Conservation (phyloP, 164 flowering plant species). For the Vitis labrusca region DNA sequence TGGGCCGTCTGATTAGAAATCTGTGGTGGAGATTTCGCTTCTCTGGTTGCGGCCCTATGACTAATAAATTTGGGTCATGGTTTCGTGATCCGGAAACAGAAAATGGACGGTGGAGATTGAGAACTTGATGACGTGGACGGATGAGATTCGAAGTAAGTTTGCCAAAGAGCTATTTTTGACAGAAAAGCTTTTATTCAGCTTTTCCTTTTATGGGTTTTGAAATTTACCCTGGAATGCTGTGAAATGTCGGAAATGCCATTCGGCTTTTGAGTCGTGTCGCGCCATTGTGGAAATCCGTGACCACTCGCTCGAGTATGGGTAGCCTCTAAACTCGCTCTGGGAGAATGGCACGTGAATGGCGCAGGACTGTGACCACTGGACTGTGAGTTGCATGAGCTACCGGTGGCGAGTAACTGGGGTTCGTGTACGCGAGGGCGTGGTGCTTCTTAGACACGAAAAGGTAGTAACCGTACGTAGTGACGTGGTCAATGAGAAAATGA, state of each 20-base stretch:
- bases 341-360: not conserved
- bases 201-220: not conserved
- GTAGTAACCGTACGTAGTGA: not conserved
- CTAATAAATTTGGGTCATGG: slow-evolving; percentile 11
- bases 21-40: slow-evolving; percentile 11
- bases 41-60: slow-evolving; percentile 8
- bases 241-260: slow-evolving; percentile 14
- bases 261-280: not conserved
- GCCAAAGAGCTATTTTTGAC: not conserved
- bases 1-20: slow-evolving; percentile 21
- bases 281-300: slow-evolving; percentile 5
- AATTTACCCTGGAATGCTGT: not conserved
- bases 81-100: slow-evolving; percentile 23
- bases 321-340: not conserved
- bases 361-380: too few species aligned
- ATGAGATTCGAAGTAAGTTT: slow-evolving; percentile 4
- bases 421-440: too few species aligned
- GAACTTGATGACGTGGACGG: slow-evolving; percentile 13
- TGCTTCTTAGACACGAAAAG: not conserved
- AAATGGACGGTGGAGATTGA: slow-evolving; percentile 19
- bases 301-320: not conserved
- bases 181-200: slow-evolving; percentile 1
- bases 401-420: too few species aligned
- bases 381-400: too few species aligned
- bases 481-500: not conserved